Evolutionary conservation across 148 eudicot genomes (phyloP), one percentile per base, ranked within the genome.

Genomic region (Cornus kousa): DNA sequence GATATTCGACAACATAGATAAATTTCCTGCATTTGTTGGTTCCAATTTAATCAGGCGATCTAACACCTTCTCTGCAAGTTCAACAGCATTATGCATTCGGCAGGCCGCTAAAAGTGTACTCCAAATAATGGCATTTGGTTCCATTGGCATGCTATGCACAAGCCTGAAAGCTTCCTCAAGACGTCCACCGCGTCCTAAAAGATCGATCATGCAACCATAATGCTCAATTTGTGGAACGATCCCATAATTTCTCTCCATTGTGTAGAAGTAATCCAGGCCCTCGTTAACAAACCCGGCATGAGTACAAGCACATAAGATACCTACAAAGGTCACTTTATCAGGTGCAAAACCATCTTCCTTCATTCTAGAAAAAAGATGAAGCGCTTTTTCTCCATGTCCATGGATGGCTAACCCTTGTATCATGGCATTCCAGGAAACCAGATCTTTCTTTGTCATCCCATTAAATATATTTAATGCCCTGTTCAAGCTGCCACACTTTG

Each of bases 161-260:
- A 93, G 86, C 72, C 81, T 74, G 72, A 91, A 83, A 35, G 97
- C 99, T 84, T 95, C 93, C 69, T 80, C 71, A 23, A 95, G 86
- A 66, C 88, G 90, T 24, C 99, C 99, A 11, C 92, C 89, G 32
- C 99, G 97, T 5, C 97, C 97, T 77, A 95, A 80, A 68, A 95
- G 94, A 84, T 95, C 99, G 68, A 95, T 83, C 84, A 93, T 75
- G 78, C 99, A 95, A 55, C 94, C 99, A 80, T 90, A 93, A 75
- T 95, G 99, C 83, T 90, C 97, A 74, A 95, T 83, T 81, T 87
- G 82, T 31, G 97, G 94, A 55, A 73, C 70, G 37, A 93, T 60
- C 16, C 88, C 87, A 69, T 89, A 93, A 62, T 87, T 91, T 59
- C 73, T 89, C 82, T 90, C 93, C 97, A 95, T 93, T 1, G 88